Evolutionary conservation across 345 rosid species (phyloP), one percentile per base, ranked within the genome.

Genomic region (Stellera chamaejasme): DNA sequence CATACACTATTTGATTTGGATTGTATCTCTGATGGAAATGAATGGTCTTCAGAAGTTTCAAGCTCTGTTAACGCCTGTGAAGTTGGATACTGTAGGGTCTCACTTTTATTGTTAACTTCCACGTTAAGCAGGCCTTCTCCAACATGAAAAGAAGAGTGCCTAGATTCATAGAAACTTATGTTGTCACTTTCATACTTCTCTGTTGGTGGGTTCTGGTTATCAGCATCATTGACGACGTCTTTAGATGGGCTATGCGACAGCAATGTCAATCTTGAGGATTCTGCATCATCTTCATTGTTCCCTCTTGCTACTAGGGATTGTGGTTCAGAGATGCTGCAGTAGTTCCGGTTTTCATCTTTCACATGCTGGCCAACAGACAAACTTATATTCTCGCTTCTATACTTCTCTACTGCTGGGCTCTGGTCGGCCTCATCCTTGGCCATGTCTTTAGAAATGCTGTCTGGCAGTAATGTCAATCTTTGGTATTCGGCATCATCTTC

Each of bases 1-100:
- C 91, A 82, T 64, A 86, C 75, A 68, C 75, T 75, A 14, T 54
- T 27, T 13, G 60, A 47, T 62, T 67, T 72, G 9, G 69, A 54
- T 68, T 55, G 71, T 64, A 66, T 66, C 65, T 66, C 71, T 32
- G 70, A 66, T 27, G 42, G 71, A 55, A 45, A 10, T 43, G 58
- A 47, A 49, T 76, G 69, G 62, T 73, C 54, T 27, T 59, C 64
- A 23, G 61, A 63, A 58, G 72, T 79, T 48, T 77, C 81, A 42
- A 54, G 58, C 53, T 66, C 77, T 60, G 67, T 54, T 55, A 64
- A 41, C 52, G 50, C 56, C 58, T 62, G 62, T 56, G 64, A 66
- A 63, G 61, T 45, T 15, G 50, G 44, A 44, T 69, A 78, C 15
- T 59, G 56, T 10, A 76, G 75, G 36, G 67, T 82, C 59, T 67